phyloP scores from a whole-genome alignment of 2,329 filamentous ascomycete genomes.

The Xylaria sp. region DNA sequence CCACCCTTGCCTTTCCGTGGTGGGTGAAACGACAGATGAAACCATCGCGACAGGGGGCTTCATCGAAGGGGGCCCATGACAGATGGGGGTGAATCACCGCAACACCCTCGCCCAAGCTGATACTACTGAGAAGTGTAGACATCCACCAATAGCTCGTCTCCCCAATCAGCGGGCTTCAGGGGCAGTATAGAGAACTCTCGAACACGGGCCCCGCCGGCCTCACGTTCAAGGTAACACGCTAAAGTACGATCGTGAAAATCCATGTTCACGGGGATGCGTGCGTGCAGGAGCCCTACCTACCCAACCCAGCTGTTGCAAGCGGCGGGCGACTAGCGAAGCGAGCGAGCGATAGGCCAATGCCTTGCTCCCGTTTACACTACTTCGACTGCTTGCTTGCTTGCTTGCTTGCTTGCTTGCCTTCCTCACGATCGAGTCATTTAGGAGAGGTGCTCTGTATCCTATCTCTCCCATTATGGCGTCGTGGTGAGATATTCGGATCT shows the following conservation, averaged over 20 bases:
- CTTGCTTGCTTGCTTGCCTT: constrained; percentile 14
- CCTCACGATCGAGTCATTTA: neutral
- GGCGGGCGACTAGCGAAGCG: neutral
- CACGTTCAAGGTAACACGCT: constrained; percentile 33
- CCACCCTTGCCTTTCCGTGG: constrained; percentile 25
- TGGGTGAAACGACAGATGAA: constrained; percentile 38
- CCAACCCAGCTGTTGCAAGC: constrained; percentile 4
- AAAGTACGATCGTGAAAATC: constrained; percentile 30
- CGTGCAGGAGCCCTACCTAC: constrained; percentile 26
- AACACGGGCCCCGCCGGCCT: constrained; percentile 34
- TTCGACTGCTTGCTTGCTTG: constrained; percentile 18
- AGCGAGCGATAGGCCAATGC: constrained; percentile 10
- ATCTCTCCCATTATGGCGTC: constrained; percentile 24
- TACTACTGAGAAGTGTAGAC: constrained; percentile 6
- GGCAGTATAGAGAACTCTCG: constrained; percentile 30
- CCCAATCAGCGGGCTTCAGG: constrained; percentile 22
- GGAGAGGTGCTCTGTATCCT: constrained; percentile 2
- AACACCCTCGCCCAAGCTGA: constrained; percentile 20
- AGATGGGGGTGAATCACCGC: neutral
- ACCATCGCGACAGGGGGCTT: constrained; percentile 31
- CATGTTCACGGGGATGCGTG: constrained; percentile 30
- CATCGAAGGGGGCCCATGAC: constrained; percentile 12
- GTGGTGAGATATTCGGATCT: constrained; percentile 30
- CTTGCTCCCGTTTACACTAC: constrained; percentile 10
- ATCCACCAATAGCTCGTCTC: constrained; percentile 29